Percentiles rank a stretch among this genome's conserved stretches.
These are phyloP conservation scores for Anthoceros angustus DNA, from an alignment of 225 moss, liverwort and hornwort genomes.

Conservation along the genomic window DNA sequence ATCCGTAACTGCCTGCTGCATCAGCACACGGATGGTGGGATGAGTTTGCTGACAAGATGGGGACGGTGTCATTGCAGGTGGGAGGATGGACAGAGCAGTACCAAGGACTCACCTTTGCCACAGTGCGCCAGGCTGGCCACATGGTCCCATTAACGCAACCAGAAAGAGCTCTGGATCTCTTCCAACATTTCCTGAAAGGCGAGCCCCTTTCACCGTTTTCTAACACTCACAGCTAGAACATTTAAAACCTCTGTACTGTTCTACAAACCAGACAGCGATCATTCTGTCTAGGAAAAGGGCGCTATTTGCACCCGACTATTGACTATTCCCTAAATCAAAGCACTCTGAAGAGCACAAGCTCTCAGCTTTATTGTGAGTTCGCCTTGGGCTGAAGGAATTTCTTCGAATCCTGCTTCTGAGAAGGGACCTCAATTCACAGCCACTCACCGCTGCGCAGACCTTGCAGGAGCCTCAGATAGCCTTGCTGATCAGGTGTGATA, in stretches of 20 bases:
- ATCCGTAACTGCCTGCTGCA: no score
- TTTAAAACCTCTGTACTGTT: no score
- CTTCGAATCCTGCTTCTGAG: not conserved
- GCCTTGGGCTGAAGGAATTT: no score
- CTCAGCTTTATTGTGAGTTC: no score
- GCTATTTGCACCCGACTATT: no score
- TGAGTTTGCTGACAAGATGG: not conserved
- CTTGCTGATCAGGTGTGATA: conserved; percentile 73
- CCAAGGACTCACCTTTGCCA: conserved; percentile 62
- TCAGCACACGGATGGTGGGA: no score
- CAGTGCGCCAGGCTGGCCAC: conserved; percentile 72
- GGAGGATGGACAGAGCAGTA: conserved; percentile 75
- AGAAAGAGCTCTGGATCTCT: conserved; percentile 49
- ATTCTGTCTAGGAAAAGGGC: no score
- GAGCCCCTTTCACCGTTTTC: conserved; percentile 51
- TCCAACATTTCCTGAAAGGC: conserved; percentile 52
- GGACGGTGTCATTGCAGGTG: conserved; percentile 26
- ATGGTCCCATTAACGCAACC: conserved; percentile 72
- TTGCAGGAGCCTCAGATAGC: conserved; percentile 63
- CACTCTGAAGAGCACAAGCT: no score
- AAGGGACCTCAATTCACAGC: conserved; percentile 5
- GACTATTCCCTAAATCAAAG: no score
- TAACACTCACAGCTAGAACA: not conserved
- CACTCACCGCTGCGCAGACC: conserved; percentile 64
- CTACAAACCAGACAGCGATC: no score